Conservation (phyloP, 208 protist genomes). For the Leishmania mexicana region DNA sequence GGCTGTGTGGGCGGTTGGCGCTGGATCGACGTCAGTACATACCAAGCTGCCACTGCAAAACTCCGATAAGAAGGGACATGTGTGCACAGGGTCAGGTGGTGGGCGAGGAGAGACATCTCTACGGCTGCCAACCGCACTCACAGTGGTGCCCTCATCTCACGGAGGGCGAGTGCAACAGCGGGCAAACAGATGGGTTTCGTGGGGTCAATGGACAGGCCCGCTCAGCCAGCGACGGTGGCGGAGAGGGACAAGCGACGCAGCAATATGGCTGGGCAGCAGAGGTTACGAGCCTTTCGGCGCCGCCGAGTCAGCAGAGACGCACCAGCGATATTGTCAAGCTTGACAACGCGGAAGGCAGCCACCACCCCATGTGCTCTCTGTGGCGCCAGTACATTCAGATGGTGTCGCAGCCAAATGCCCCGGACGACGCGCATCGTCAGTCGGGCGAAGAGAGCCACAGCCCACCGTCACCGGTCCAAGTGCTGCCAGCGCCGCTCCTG, state of each 20-base stretch:
- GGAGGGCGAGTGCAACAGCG: neutral
- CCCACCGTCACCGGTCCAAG: neutral
- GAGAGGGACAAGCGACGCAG: neutral
- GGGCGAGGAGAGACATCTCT: neutral
- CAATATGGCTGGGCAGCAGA: neutral
- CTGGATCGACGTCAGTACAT: slow-evolving; percentile 28
- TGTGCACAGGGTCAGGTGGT: neutral
- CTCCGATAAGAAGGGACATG: neutral
- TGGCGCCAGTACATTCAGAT: slow-evolving; percentile 10
- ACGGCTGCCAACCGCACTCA: neutral
- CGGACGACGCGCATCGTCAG: neutral
- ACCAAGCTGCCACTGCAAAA: neutral
- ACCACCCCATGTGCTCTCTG: neutral
- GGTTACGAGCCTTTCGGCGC: neutral
- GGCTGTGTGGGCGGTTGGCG: slow-evolving; percentile 18
- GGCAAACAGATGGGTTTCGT: neutral
- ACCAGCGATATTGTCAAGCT: too few species aligned
- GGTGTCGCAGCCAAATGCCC: neutral
- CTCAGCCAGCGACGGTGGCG: neutral
- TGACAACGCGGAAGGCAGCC: neutral
- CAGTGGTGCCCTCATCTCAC: neutral
- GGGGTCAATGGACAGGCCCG: neutral
- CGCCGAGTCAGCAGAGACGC: neutral
- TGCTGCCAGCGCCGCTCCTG: neutral
- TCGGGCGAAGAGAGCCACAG: neutral